Evolutionary conservation across 169 alveolate species (phyloP).

Genomic region (Cryptosporidium xiaoi): DNA sequence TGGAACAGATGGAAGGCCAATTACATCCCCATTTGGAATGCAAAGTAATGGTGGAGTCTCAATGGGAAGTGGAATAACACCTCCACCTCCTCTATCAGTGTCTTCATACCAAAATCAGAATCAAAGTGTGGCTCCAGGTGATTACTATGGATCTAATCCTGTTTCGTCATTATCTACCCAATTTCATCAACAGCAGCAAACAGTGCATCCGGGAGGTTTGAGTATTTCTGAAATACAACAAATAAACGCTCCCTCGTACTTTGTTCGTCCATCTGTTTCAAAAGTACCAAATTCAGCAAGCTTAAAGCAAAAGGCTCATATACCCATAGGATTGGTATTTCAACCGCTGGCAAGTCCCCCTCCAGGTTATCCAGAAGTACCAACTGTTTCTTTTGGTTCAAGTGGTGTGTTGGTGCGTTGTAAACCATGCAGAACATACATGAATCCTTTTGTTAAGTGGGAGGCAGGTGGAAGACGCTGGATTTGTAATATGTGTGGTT

Average conservation of each 20-base stretch:
- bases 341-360: constrained; percentile 86
- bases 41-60: constrained; percentile 13
- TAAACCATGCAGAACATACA: constrained; percentile 92
- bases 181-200: not conserved
- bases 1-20: constrained; percentile 4
- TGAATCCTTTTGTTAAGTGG: constrained; percentile 95
- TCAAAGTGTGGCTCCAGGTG: constrained; percentile 10
- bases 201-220: not conserved
- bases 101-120: not conserved
- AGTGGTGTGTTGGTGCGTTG: constrained; percentile 90
- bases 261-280: constrained; percentile 68
- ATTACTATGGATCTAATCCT: constrained; percentile 1
- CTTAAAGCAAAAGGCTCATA: constrained; percentile 83
- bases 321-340: constrained; percentile 84
- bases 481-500: constrained; percentile 96
- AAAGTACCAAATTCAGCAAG: constrained; percentile 78
- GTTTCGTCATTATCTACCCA: not conserved
- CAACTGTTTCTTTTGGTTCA: constrained; percentile 88
- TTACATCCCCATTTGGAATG: constrained; percentile 28
- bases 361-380: constrained; percentile 87
- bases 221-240: constrained; percentile 55
- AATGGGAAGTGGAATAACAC: not conserved
- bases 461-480: constrained; percentile 95
- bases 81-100: not conserved
- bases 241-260: constrained; percentile 63